Percentiles rank a stretch among this genome's conserved stretches.
Conservation (phyloP, 2,329 filamentous ascomycete genomes). For the Aspergillus clavatus region DNA sequence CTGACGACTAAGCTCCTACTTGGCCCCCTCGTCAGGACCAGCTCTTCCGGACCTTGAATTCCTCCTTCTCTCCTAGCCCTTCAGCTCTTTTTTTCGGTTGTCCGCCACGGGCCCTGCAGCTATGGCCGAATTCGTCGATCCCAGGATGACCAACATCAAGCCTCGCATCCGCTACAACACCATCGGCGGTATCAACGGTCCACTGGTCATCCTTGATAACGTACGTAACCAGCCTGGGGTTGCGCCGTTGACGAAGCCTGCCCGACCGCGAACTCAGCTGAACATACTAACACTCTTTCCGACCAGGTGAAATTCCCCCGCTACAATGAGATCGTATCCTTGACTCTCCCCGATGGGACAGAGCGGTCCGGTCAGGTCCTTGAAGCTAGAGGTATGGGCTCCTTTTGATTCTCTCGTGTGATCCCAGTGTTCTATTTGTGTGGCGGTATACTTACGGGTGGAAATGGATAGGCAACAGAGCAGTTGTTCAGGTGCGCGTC, state of each 20-base stretch:
- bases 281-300: slow-evolving; percentile 15
- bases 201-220: slow-evolving; percentile 95
- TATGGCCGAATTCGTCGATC: slow-evolving; percentile 43
- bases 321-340: slow-evolving; percentile 95
- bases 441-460: slow-evolving; percentile 14
- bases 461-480: slow-evolving; percentile 68
- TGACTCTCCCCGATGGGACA: slow-evolving; percentile 93
- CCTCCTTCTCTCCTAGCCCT: slow-evolving; percentile 12
- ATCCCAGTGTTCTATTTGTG: background rate
- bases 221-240: slow-evolving; percentile 48
- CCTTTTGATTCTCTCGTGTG: background rate
- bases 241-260: background rate
- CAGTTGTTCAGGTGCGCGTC: slow-evolving; percentile 78
- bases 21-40: slow-evolving; percentile 5
- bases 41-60: slow-evolving; percentile 6
- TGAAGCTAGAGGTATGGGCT: slow-evolving; percentile 78
- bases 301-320: slow-evolving; percentile 88
- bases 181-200: slow-evolving; percentile 94
- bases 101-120: slow-evolving; percentile 16
- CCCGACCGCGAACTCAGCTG: background rate
- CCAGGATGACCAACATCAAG: slow-evolving; percentile 52
- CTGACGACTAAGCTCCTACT: slow-evolving; percentile 6
- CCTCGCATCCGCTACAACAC: slow-evolving; percentile 92
- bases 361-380: slow-evolving; percentile 92
- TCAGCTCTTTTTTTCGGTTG: slow-evolving; percentile 7